Base-by-base conservation (phyloP, 768 basidiomycete species). In the Rhodotorula graminis region DNA sequence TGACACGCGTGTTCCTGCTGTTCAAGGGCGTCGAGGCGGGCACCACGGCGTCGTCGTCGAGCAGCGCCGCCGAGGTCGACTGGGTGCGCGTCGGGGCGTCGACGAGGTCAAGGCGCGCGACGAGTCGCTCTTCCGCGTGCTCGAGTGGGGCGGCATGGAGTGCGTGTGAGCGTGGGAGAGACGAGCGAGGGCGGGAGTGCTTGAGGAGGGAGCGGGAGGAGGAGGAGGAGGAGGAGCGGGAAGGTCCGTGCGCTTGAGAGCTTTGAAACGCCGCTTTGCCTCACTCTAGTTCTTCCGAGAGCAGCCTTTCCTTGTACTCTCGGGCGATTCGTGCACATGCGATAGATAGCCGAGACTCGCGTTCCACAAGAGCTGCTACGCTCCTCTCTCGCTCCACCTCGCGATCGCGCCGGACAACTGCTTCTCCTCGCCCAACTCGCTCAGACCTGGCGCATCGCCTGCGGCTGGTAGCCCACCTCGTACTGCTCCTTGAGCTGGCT, bases 1-100 rank as follows among this genome's bases (percentile, higher is more conserved):
- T 84, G 19, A 67, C 66, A 37, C 33, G 67, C 19, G 42, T 56
- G 4, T 68, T 68, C 31, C 29, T 68, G 19, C 60, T 68, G 19
- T 68, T 68, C 42, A 42, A n/a, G n/a, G 60, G 67, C 15, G 61
- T 68, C 50, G 52, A 64, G 7, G 27, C 6, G 52, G 27, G 8
- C n/a, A 37, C n/a, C 27, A 37, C 37, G 37, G 19, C 8, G 9
- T 16, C 2, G 25, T 14, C 27, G 14, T 42, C 40, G 52, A 55
- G 21, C 29, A 47, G 55, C 50, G 21, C 4, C 42, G 40, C 44
- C 18, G 52, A 53, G 59, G 60, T 67, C n/a, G 67, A 68, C 31
- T 62, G 61, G 67, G 60, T 33, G 11, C 18, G 19, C 29, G 60
- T 29, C 47, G 60, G 23, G 67, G 67, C 2, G 23, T 68, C 33